Conservation (phyloP, 345 rosid species). For the Mangifera indica region DNA sequence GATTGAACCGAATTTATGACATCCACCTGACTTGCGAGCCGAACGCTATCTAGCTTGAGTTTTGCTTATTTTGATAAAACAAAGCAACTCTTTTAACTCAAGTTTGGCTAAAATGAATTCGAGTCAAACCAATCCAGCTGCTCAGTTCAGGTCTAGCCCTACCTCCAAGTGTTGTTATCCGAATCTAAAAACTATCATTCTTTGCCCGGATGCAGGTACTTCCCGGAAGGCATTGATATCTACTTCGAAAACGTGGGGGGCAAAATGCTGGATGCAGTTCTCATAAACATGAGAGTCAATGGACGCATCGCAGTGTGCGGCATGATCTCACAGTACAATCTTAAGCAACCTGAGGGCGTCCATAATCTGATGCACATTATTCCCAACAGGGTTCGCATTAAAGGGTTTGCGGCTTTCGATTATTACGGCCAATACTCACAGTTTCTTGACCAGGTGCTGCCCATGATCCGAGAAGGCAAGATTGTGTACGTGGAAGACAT, state of each 20-base stretch:
- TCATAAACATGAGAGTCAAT: slow-evolving; percentile 24
- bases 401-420: slow-evolving; percentile 46
- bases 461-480: slow-evolving; percentile 44
- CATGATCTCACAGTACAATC: slow-evolving; percentile 40
- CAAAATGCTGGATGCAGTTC: slow-evolving; percentile 36
- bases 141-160: too few relatives aligned
- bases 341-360: slow-evolving; percentile 11
- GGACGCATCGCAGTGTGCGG: slow-evolving; percentile 30
- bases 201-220: slow-evolving; percentile 17
- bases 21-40: too few relatives aligned
- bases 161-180: too few relatives aligned
- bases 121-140: too few relatives aligned
- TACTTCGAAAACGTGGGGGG: slow-evolving; percentile 42
- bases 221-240: slow-evolving; percentile 37
- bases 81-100: too few relatives aligned
- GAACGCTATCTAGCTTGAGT: too few relatives aligned
- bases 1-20: too few relatives aligned
- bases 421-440: slow-evolving; percentile 35
- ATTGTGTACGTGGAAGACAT: slow-evolving; percentile 14
- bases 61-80: too few relatives aligned
- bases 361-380: slow-evolving; percentile 4
- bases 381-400: slow-evolving; percentile 28
- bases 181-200: too few relatives aligned
- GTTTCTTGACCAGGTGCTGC: slow-evolving; percentile 40
- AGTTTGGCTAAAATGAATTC: too few relatives aligned